Conservation (phyloP, 768 basidiomycete genomes). For the Russula olivacea region DNA sequence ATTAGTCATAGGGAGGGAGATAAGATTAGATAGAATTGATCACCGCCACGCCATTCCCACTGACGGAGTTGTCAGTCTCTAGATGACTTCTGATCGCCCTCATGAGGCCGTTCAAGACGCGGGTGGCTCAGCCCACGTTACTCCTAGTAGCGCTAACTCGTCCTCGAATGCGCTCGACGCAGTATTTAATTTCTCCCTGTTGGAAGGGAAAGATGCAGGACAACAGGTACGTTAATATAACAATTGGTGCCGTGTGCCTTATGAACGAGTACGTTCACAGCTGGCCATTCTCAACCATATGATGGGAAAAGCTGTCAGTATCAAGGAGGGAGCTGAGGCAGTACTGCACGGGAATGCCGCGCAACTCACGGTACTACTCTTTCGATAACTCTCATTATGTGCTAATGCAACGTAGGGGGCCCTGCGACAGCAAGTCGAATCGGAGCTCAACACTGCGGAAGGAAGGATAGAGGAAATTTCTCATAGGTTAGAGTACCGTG, state of each 20-base stretch:
- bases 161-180: slow-evolving; percentile 7
- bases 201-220: slow-evolving; percentile 23
- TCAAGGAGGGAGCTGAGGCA: slow-evolving; percentile 25
- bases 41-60: not conserved
- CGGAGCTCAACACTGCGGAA: slow-evolving; percentile 22
- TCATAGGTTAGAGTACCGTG: slow-evolving; percentile 21
- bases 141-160: not conserved
- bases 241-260: not conserved
- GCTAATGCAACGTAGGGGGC: slow-evolving; percentile 11
- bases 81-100: slow-evolving; percentile 11
- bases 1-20: not conserved
- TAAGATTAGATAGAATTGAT: slow-evolving; percentile 18
- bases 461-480: slow-evolving; percentile 22
- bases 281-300: slow-evolving; percentile 18
- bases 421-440: slow-evolving; percentile 23
- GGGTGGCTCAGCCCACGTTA: not conserved
- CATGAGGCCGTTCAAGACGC: slow-evolving; percentile 17
- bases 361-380: slow-evolving; percentile 17
- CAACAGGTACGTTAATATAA: slow-evolving; percentile 16
- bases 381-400: not conserved
- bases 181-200: slow-evolving; percentile 19
- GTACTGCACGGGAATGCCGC: slow-evolving; percentile 13
- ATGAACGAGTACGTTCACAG: not conserved
- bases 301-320: slow-evolving; percentile 25
- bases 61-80: not conserved